Evolutionary conservation across 2,329 filamentous ascomycete species (phyloP).

Genomic region (Davidsoniella neocaledoniae): DNA sequence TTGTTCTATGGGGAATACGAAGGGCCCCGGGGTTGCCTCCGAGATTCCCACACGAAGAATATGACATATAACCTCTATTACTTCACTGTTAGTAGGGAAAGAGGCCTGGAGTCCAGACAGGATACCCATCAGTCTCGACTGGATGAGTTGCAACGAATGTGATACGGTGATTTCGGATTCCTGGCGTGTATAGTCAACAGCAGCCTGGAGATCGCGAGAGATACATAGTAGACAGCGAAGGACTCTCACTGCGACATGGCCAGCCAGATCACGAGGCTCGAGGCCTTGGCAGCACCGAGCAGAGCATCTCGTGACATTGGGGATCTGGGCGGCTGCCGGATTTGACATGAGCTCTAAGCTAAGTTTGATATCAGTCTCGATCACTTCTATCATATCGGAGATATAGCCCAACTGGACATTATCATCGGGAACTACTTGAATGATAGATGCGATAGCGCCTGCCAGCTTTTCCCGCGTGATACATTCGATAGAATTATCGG

Average conservation of each 20-base stretch:
- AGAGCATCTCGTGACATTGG: slow-evolving; percentile 9
- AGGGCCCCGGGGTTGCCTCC: slow-evolving; percentile 57
- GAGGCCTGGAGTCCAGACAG: slow-evolving; percentile 30
- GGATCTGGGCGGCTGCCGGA: background rate
- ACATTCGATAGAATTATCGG: slow-evolving; percentile 23
- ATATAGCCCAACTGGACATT: slow-evolving; percentile 31
- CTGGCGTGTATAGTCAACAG: slow-evolving; percentile 39
- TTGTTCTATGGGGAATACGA: slow-evolving; percentile 51
- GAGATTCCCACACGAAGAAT: slow-evolving; percentile 60
- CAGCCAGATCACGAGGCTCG: slow-evolving; percentile 25
- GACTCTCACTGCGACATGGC: slow-evolving; percentile 35
- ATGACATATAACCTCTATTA: slow-evolving; percentile 54
- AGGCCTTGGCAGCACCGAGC: slow-evolving; percentile 10
- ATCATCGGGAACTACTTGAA: slow-evolving; percentile 49
- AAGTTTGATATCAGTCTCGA: slow-evolving; percentile 16
- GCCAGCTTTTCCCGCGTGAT: slow-evolving; percentile 52
- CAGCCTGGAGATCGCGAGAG: slow-evolving; percentile 51
- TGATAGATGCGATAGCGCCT: slow-evolving; percentile 50
- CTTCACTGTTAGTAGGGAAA: slow-evolving; percentile 45
- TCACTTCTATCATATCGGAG: slow-evolving; percentile 10
- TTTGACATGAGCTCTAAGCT: slow-evolving; percentile 6
- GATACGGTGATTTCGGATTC: slow-evolving; percentile 12
- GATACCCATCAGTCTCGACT: slow-evolving; percentile 30
- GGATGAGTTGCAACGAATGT: slow-evolving; percentile 20
- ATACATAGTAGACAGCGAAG: slow-evolving; percentile 54